Evolutionary conservation across 495 filamentous ascomycete genomes (phyloP), one percentile per base, ranked within the genome.

Genomic region (Penicillium ucsense): DNA sequence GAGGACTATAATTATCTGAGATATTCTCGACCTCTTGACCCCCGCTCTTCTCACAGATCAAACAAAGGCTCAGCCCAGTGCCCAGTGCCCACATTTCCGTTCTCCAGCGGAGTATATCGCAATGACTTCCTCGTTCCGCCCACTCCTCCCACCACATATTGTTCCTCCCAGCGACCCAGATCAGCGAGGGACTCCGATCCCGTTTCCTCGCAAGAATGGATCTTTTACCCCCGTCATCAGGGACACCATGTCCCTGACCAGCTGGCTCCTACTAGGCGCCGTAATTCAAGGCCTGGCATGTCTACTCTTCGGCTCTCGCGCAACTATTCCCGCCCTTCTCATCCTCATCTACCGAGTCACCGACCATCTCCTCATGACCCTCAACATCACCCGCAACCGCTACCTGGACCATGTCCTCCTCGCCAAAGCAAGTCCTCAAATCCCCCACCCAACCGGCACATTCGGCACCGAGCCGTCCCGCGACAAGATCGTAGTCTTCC

Each of bases 401-500:
- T 58, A 58, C 47, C 57, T 70, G 52, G 55, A 64, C 36, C 54
- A 52, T 11, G 62, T 66, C 11, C 53, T 71, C 28, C 43, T 45
- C 8, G 45, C 51, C 5, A 73, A 70, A 42, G 54, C 51, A 52
- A 60, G 55, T 4, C 61, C 63, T 1, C 60, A 63, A 48, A 51
- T 71, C 36, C 72, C 70, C 3, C 46, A 66, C 44, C 30, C 44
- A 8, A 49, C 66, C 27, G 71, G 71, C 5, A 50, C 49, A 4
- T 63, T 62, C 40, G 50, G 61, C 28, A 46, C 45, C 31, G 53
- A 65, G 35, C 52, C 66, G 2, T 55, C 59, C 20, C 41, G 55
- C 12, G 56, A 62, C 32, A 52, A 57, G 11, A 50, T 77, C 9
- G 64, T 65, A 10, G 59, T 72, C 43, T 65, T 77, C 48, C 48